Base-by-base conservation (phyloP, 768 basidiomycete genomes). In the Rhizopogon vesiculosus region DNA sequence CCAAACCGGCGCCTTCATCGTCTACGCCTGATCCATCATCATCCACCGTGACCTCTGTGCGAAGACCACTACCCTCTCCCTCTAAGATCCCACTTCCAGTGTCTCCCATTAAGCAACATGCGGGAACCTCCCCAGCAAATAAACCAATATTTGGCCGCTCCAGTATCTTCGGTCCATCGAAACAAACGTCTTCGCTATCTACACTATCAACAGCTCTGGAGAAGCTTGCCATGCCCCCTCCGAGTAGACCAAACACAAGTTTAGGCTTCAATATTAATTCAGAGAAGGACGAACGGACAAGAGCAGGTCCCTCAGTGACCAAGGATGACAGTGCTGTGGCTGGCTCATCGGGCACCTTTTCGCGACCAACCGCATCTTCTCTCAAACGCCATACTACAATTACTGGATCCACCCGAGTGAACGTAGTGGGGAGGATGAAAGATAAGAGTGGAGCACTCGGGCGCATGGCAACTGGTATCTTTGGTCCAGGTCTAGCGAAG, bases 201-300 rank as follows among this genome's bases (percentile, higher is more conserved):
- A 86, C 78, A 5, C 73, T 91, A 13, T 82, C 85, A 8, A 78
- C 76, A 58, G 89, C 89, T 3, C 70, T 91, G 28, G 84, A 89
- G 64, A 87, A 84, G 62, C 74, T 91, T n/a, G 76, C 77, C 28
- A 79, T 81, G 66, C 87, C 84, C 0, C 78, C 84, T 2, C 88
- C 86, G 3, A 76, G 75, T 22, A 68, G 87, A 42, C 87, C 89
- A 1, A 87, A 79, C 53, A 87, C 87, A 2, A 87, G 83, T 54
- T 69, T 89, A 73, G 89, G 86, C 33, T 87, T 89, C 66, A 65
- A 59, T 16, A 19, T 51, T 2, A 10, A 10, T 5, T 61, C 53
- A 33, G 61, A 59, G n/a, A 66, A 66, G 25, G 33, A 40, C 3
- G 42, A 56, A 40, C 48, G 16, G 7, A 25, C 33, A 49, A 22